Evolutionary conservation across 768 basidiomycete genomes (phyloP).

Genomic region (Pleurotus eryngii): DNA sequence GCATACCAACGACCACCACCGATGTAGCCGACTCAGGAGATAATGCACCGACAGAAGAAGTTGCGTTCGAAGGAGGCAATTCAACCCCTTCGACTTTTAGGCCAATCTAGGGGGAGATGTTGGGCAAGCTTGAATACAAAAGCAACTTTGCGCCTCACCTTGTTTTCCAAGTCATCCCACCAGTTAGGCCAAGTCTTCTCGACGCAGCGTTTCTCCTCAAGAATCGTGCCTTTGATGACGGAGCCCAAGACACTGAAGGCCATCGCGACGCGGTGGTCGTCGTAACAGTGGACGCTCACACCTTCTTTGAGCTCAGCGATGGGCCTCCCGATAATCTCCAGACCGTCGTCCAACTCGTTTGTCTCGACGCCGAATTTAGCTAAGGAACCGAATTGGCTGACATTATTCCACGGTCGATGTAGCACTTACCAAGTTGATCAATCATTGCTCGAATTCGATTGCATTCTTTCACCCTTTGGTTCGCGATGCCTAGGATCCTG

Average conservation of each 20-base stretch:
- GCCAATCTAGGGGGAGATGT: slow-evolving; percentile 66
- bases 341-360: slow-evolving; percentile 87
- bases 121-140: not conserved
- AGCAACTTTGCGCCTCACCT: slow-evolving; percentile 45
- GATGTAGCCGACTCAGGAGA: slow-evolving; percentile 42
- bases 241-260: slow-evolving; percentile 88
- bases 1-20: slow-evolving; percentile 89
- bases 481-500: slow-evolving; percentile 91
- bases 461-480: slow-evolving; percentile 98
- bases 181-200: slow-evolving; percentile 99
- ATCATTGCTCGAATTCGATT: slow-evolving; percentile 97
- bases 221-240: slow-evolving; percentile 66
- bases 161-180: slow-evolving; percentile 98
- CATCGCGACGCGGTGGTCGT: slow-evolving; percentile 99
- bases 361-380: slow-evolving; percentile 95
- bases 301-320: slow-evolving; percentile 59
- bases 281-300: slow-evolving; percentile 91
- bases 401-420: not conserved
- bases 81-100: slow-evolving; percentile 86
- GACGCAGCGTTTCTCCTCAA: slow-evolving; percentile 96
- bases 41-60: slow-evolving; percentile 39
- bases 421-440: slow-evolving; percentile 79
- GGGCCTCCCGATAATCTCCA: slow-evolving; percentile 82
- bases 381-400: slow-evolving; percentile 21
- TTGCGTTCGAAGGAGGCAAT: slow-evolving; percentile 39